Base-by-base conservation (phyloP, 2,329 filamentous ascomycete genomes). In the Alternaria longipes region DNA sequence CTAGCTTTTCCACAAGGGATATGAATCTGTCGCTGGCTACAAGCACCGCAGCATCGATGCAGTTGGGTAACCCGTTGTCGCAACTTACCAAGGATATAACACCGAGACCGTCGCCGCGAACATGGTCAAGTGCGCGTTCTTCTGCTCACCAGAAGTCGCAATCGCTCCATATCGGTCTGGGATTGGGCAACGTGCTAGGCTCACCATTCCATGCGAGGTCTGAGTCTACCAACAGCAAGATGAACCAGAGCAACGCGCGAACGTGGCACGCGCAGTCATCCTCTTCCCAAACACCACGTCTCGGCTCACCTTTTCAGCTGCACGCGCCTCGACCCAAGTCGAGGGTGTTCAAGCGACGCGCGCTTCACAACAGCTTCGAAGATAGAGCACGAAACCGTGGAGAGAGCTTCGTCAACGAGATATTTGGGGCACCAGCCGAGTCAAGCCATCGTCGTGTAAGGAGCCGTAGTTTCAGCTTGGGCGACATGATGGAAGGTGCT, bases 391-490 rank as follows among this genome's bases (percentile, higher is more conserved):
- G 75, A 8, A 74, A 68, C 42, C 73, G 76, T 38, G 73, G 74
- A 20, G 81, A 80, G 38, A 81, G 79, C 62, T 78, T 81, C 7
- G 77, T 79, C 40, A 78, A 75, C 51, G 78, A 84, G 58, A 72
- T 85, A 8, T 83, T 85, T 63, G 79, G 81, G 56, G 78, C 79
- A 34, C 78, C 80, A 40, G 78, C 80, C 28, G 83, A 87, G 60
- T 80, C 81, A 9, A 83, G 84, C 54, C 83, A 86, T 66, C 84
- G 85, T 56, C 84, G 86, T 30, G 83, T 87, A 34, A 84, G 87
- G 41, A 87, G 84, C 67, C 85, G 88, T 44, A 87, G 87, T 56
- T 88, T 87, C 68, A 89, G 86, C 47, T 81, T 86, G 24, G 85
- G 87, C 51, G 85, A 87, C 54, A 83, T 86, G 60, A 82, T 81